These are phyloP conservation scores for Nicotiana obtusifolia DNA, from an alignment of 257 asterid genomes.

Conservation along the genomic window DNA sequence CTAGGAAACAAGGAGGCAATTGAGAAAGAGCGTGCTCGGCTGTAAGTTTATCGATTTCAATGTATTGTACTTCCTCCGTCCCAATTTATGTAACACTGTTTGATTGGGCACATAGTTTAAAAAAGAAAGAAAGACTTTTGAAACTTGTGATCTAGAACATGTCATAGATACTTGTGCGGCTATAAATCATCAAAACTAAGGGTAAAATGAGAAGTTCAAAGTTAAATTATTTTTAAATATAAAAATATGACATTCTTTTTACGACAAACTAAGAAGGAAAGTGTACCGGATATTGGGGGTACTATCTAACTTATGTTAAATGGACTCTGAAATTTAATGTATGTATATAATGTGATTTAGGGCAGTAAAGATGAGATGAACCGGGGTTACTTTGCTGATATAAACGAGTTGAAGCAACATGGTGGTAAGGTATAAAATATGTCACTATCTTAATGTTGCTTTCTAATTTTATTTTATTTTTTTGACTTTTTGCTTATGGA, in stretches of 20 bases:
- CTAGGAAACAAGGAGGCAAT: conserved; percentile 63
- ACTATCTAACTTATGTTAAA: not conserved
- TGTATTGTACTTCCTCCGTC: not conserved
- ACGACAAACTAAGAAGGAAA: too few species aligned
- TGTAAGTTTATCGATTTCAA: conserved; percentile 48
- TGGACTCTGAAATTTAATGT: not conserved
- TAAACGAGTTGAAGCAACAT: conserved; percentile 64
- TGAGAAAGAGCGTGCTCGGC: conserved; percentile 75
- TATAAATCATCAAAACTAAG: too few species aligned
- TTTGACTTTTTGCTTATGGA: conserved; percentile 11
- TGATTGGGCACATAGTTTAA: too few species aligned
- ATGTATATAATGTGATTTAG: conserved; percentile 35
- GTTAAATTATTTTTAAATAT: too few species aligned
- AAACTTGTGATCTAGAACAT: too few species aligned
- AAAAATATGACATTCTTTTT: too few species aligned
- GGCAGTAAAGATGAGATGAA: conserved; percentile 94
- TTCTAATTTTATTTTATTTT: not conserved
- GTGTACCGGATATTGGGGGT: not conserved
- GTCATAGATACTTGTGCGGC: too few species aligned
- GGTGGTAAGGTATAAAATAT: conserved; percentile 74
- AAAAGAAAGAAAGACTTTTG: too few species aligned
- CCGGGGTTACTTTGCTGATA: conserved; percentile 79
- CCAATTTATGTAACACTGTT: too few species aligned
- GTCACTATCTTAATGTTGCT: not conserved
- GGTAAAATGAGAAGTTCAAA: too few species aligned